These are phyloP conservation scores for Coleophoma crateriformis DNA, from an alignment of 2,329 filamentous ascomycete genomes.

Conservation along the genomic window DNA sequence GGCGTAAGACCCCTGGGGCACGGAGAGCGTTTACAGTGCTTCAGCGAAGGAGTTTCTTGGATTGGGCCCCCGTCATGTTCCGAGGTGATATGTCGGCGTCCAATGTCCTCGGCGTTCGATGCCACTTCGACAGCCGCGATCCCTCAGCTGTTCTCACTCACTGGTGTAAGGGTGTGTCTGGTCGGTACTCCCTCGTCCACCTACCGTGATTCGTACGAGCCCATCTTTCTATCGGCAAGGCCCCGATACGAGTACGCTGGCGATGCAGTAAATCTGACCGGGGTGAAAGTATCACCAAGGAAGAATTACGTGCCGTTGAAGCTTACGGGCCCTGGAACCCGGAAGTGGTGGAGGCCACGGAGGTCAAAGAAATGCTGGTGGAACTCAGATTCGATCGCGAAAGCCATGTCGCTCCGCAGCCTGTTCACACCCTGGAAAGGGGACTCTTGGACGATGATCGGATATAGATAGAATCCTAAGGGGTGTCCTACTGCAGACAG, in stretches of 20 bases:
- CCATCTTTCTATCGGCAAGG: neutral
- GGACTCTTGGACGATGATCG: neutral
- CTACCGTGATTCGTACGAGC: neutral
- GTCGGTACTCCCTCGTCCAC: neutral
- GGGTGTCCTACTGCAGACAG: neutral
- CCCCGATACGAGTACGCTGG: neutral
- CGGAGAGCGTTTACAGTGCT: too few relatives aligned
- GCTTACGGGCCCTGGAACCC: neutral
- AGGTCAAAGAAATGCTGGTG: slow-evolving; percentile 1
- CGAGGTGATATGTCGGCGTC: too few relatives aligned
- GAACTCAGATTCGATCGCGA: slow-evolving; percentile 1
- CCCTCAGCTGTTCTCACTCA: too few relatives aligned
- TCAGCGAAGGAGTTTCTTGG: too few relatives aligned
- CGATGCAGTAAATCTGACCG: neutral
- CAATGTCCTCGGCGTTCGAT: too few relatives aligned
- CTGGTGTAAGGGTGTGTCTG: too few relatives aligned
- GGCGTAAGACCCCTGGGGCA: too few relatives aligned
- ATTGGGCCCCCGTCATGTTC: too few relatives aligned
- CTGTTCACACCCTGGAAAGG: neutral
- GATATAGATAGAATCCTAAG: neutral
- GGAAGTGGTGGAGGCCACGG: neutral
- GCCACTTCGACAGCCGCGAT: too few relatives aligned
- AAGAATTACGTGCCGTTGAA: neutral
- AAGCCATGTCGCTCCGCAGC: neutral
- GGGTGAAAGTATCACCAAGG: neutral